These are phyloP conservation scores for Rutstroemia sp. DNA, from an alignment of 2,329 filamentous ascomycete genomes.

Conservation along the genomic window DNA sequence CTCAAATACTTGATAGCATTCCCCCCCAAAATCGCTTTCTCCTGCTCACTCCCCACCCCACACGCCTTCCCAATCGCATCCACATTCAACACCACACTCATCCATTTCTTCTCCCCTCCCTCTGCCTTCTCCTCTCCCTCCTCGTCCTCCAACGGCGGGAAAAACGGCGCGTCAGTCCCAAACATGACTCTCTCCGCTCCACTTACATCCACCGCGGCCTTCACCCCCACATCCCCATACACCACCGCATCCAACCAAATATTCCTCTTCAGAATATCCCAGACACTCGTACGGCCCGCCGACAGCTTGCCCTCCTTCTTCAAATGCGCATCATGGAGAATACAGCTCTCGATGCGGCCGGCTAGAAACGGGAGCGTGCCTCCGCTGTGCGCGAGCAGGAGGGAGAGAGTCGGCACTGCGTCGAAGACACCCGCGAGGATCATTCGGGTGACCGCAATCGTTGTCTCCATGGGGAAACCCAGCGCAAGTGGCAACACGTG, in stretches of 20 bases:
- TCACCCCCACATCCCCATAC: conserved; percentile 67
- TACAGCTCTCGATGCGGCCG: conserved; percentile 80
- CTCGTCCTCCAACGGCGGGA: conserved; percentile 64
- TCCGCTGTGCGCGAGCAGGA: conserved; percentile 81
- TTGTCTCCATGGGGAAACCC: conserved; percentile 88
- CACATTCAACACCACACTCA: conserved; percentile 56
- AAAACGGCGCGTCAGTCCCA: conserved; percentile 79
- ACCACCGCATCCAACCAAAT: conserved; percentile 85
- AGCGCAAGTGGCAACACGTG: conserved; percentile 81
- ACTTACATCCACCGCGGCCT: conserved; percentile 60
- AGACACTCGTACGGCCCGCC: conserved; percentile 43
- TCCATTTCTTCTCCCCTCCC: conserved; percentile 56
- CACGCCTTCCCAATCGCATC: conserved; percentile 47
- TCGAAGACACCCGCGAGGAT: conserved; percentile 82
- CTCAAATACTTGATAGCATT: conserved; percentile 50
- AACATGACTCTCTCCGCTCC: conserved; percentile 69
- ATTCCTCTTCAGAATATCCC: conserved; percentile 64
- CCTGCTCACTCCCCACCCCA: conserved; percentile 37
- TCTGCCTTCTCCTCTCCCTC: conserved; percentile 55
- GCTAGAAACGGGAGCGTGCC: conserved; percentile 85
- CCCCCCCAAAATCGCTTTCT: conserved; percentile 48
- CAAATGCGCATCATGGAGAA: conserved; percentile 73
- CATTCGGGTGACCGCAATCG: conserved; percentile 83
- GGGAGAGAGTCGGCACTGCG: conserved; percentile 56
- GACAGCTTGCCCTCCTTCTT: conserved; percentile 52